Percentiles rank a stretch among this genome's conserved stretches.
Conservation (phyloP, 768 basidiomycete species). For the Amanita muscaria region DNA sequence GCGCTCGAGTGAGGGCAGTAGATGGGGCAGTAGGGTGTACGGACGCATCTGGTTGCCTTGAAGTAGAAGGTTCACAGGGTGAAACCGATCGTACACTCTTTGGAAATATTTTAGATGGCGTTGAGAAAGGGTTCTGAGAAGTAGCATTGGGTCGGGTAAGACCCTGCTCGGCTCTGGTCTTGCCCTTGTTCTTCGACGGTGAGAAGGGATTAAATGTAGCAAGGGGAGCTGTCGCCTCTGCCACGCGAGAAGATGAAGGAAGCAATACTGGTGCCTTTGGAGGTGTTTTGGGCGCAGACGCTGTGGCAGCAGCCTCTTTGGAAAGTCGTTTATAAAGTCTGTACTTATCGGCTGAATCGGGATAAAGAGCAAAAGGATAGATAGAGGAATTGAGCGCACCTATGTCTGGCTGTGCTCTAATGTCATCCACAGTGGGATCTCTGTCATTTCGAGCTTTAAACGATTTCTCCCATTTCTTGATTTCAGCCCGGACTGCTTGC, state of each 20-base stretch:
- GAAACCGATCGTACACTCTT: not conserved
- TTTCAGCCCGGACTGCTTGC: conserved; percentile 36
- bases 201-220: conserved; percentile 71
- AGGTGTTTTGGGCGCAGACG: conserved; percentile 28
- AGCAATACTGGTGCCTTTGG: conserved; percentile 29
- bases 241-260: conserved; percentile 40
- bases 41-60: conserved; percentile 14
- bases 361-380: conserved; percentile 1
- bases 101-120: not conserved
- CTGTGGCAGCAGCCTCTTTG: conserved; percentile 29
- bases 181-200: conserved; percentile 57
- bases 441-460: conserved; percentile 50
- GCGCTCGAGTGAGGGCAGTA: conserved; percentile 54
- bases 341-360: conserved; percentile 65
- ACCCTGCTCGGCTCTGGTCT: conserved; percentile 25
- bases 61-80: conserved; percentile 14
- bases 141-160: conserved; percentile 22
- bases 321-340: conserved; percentile 72
- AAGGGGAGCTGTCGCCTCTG: conserved; percentile 43
- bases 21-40: conserved; percentile 23
- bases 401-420: conserved; percentile 49
- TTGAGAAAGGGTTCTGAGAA: conserved; percentile 1
- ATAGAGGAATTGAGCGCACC: conserved; percentile 40
- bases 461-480: conserved; percentile 71
- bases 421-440: conserved; percentile 63